A percentile compares a stretch with the other conserved stretches of the same genome.
phyloP scores from a whole-genome alignment of 768 basidiomycete genomes.

The Tricholomella constricta region DNA sequence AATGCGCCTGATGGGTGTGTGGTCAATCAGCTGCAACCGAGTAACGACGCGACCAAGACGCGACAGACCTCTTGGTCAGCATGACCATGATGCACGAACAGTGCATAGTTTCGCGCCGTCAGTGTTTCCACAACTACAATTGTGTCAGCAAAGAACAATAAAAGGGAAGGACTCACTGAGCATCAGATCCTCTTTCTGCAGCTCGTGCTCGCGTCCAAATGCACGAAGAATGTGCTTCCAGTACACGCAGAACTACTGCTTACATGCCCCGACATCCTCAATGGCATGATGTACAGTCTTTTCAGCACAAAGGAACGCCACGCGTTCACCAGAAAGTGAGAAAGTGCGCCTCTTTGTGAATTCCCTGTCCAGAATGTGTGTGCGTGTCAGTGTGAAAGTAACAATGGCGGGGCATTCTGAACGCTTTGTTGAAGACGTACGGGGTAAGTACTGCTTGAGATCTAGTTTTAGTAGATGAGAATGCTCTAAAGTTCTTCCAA shows the following conservation, averaged over 20 bases:
- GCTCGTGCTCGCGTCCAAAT: constrained; percentile 3
- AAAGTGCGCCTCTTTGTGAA: constrained; percentile 9
- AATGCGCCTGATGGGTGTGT: constrained; percentile 7
- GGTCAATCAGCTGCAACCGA: too few species aligned
- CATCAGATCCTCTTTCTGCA: too few species aligned
- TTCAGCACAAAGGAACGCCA: too few species aligned
- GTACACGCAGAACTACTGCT: constrained; percentile 7
- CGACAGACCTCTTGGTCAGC: background rate
- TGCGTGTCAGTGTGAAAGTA: too few species aligned
- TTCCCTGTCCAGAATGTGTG: constrained; percentile 4
- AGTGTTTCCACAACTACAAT: too few species aligned
- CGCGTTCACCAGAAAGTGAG: constrained; percentile 8
- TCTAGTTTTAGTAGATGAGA: too few species aligned
- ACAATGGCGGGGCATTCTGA: too few species aligned
- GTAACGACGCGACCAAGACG: too few species aligned
- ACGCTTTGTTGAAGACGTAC: too few species aligned
- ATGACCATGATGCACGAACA: constrained; percentile 15
- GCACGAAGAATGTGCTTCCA: constrained; percentile 6
- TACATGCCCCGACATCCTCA: constrained; percentile 6
- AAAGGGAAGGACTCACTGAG: too few species aligned
- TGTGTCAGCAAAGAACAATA: too few species aligned
- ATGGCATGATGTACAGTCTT: constrained; percentile 12
- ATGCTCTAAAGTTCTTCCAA: constrained; percentile 9
- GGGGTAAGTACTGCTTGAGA: too few species aligned
- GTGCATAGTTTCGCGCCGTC: constrained; percentile 6